These are phyloP conservation scores for Xylaria sp. DNA, from an alignment of 2,329 filamentous ascomycete genomes.

Conservation along the genomic window DNA sequence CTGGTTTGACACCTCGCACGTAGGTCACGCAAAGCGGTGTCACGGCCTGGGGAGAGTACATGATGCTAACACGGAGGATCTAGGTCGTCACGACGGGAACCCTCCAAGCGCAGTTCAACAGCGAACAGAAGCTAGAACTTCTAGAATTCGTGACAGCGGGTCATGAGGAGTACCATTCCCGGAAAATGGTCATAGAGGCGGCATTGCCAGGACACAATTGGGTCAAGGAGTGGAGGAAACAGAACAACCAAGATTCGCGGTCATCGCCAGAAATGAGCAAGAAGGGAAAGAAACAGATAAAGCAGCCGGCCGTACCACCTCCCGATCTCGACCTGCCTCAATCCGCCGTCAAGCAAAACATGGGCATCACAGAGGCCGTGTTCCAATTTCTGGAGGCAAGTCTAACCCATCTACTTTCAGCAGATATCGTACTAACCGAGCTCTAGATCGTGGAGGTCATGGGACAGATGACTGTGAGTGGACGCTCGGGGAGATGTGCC, in stretches of 20 bases:
- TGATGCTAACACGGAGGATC: constrained; percentile 31
- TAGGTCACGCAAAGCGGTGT: constrained; percentile 47
- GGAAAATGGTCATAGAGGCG: constrained; percentile 63
- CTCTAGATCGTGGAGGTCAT: constrained; percentile 65
- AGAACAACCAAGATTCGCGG: constrained; percentile 61
- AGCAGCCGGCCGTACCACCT: constrained; percentile 61
- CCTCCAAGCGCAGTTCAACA: constrained; percentile 78
- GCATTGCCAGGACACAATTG: constrained; percentile 65
- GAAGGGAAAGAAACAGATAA: constrained; percentile 64
- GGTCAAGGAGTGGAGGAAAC: constrained; percentile 66
- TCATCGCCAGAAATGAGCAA: constrained; percentile 69
- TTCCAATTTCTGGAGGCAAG: constrained; percentile 67
- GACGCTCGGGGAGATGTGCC: background rate
- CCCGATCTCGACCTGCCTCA: constrained; percentile 65
- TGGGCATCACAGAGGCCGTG: constrained; percentile 63
- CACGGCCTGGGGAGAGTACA: background rate
- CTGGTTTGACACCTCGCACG: constrained; percentile 83
- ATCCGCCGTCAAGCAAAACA: constrained; percentile 57
- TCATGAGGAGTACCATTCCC: constrained; percentile 83
- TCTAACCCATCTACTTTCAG: background rate
- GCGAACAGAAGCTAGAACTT: constrained; percentile 77
- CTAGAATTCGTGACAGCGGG: constrained; percentile 77
- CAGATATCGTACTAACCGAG: constrained; percentile 29
- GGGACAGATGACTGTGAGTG: constrained; percentile 61
- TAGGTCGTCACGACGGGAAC: constrained; percentile 78